Base-by-base conservation (phyloP, 1,139 yeast genomes). In the Saccharomycopsis crataegensis region DNA sequence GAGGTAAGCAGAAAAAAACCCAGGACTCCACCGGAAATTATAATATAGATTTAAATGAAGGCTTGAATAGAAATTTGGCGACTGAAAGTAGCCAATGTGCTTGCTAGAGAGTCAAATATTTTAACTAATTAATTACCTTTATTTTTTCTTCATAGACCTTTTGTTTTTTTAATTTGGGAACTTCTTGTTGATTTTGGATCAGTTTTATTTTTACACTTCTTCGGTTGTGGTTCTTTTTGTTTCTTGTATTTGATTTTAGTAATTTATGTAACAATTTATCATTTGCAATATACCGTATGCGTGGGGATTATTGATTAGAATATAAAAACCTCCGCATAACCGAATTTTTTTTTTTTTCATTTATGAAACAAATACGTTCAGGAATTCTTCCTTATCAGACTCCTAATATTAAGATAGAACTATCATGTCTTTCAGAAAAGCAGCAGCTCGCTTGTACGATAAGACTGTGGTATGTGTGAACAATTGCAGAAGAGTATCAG, bases 401-500 rank as follows among this genome's bases (percentile, higher is more conserved):
- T 22, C 2, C 28, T 22, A 22, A 22, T 22, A 22, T 22, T 22
- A 22, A 22, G 28, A 22, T 22, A 22, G 2, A 22, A 22, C 28
- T 4, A 22, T 4, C 40, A 36, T 36, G 40, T 36, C 40, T 11
- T 5, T 36, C 5, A 36, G n/a, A 36, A 11, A 36, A 36, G 81
- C 81, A 53, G 79, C 79, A 38, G 75, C 76, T 62, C 73, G 91
- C 64, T 71, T 85, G 51, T 79, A 81, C 33, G 76, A 78, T 55
- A 82, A 82, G 62, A 74, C 77, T 37, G 71, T 80, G 32, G 73
- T 83, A 41, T 73, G 83, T 60, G 82, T 88, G 34, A 88, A 88
- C 12, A 88, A 87, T 9, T 79, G 84, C 31, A 74, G 85, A 7
- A 86, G 87, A 4, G 48, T 17, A 31, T 11, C 17, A n/a, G 12